Conservation (phyloP, 2,329 filamentous ascomycete genomes). For the Cladosporium halotolerans region DNA sequence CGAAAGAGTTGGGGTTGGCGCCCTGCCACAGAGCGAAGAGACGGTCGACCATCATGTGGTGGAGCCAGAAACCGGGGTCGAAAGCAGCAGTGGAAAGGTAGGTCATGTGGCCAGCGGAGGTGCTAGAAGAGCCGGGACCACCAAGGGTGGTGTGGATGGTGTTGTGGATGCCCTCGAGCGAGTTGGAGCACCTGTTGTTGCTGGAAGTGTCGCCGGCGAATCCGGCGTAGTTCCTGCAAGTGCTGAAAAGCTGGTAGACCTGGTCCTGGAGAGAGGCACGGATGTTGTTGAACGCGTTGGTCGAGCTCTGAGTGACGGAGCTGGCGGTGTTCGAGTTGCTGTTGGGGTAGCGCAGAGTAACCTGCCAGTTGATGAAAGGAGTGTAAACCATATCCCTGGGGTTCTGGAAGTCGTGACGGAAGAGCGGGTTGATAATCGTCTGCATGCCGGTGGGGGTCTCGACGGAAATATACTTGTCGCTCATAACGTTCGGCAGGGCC, state of each 20-base stretch:
- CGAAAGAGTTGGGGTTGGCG: conserved; percentile 13
- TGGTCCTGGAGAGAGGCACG: conserved; percentile 26
- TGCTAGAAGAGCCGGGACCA: conserved; percentile 17
- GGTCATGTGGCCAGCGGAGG: conserved; percentile 26
- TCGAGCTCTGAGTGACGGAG: conserved; percentile 16
- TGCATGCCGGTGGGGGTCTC: conserved; percentile 12
- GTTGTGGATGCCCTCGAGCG: conserved; percentile 32
- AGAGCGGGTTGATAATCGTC: conserved; percentile 17
- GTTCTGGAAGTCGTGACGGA: conserved; percentile 16
- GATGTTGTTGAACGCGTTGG: conserved; percentile 24
- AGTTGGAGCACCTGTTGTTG: conserved; percentile 26
- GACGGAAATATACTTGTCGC: conserved; percentile 20
- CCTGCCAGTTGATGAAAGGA: conserved; percentile 26
- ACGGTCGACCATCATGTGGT: conserved; percentile 31
- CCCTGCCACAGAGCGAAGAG: conserved; percentile 30
- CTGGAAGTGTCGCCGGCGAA: conserved; percentile 26
- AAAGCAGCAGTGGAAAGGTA: conserved; percentile 26
- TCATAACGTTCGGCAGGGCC: conserved; percentile 22
- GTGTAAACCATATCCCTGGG: conserved; percentile 22
- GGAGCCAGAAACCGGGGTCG: conserved; percentile 31
- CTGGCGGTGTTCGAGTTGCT: conserved; percentile 18
- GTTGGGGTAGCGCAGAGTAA: conserved; percentile 27
- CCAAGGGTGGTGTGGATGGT: conserved; percentile 27
- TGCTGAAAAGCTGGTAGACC: conserved; percentile 28
- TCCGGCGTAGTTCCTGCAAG: conserved; percentile 27